phyloP scores from a whole-genome alignment of 1,284 basidiomycete genomes.

The Ustilago sp. region DNA sequence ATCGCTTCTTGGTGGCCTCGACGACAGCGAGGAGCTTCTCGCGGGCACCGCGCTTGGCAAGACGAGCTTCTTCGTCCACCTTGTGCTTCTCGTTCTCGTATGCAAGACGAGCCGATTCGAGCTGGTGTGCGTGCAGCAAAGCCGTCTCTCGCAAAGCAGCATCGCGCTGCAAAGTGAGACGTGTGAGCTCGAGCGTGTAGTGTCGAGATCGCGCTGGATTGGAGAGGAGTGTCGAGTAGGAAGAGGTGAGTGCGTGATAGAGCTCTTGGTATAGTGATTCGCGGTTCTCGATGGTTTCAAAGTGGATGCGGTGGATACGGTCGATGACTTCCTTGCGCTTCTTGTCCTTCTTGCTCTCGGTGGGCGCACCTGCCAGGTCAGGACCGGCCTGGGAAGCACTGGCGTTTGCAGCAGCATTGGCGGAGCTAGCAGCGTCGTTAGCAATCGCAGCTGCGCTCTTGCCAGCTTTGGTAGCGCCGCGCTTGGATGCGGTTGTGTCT shows the following conservation, averaged over 20 bases:
- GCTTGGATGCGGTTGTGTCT: slow-evolving; percentile 37
- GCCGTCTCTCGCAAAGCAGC: slow-evolving; percentile 57
- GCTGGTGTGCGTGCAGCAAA: slow-evolving; percentile 63
- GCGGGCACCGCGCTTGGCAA: slow-evolving; percentile 61
- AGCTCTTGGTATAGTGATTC: slow-evolving; percentile 65
- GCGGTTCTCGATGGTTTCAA: slow-evolving; percentile 66
- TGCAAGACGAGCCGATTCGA: slow-evolving; percentile 57
- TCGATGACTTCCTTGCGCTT: slow-evolving; percentile 68
- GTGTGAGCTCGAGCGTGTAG: slow-evolving; percentile 62
- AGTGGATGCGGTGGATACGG: slow-evolving; percentile 65
- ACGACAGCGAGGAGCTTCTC: slow-evolving; percentile 65
- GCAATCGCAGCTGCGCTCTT: slow-evolving; percentile 37
- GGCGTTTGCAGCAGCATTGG: slow-evolving; percentile 17
- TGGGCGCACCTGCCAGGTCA: slow-evolving; percentile 16
- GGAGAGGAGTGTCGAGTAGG: slow-evolving; percentile 60
- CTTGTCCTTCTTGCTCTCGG: slow-evolving; percentile 56
- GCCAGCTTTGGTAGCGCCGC: slow-evolving; percentile 36
- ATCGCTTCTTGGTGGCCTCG: slow-evolving; percentile 62
- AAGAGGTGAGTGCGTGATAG: slow-evolving; percentile 57
- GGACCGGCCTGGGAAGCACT: slow-evolving; percentile 16
- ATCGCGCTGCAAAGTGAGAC: slow-evolving; percentile 59
- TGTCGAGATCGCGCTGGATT: slow-evolving; percentile 59
- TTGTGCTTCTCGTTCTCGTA: slow-evolving; percentile 60
- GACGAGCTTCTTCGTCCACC: slow-evolving; percentile 64
- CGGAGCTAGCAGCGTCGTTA: slow-evolving; percentile 2